A percentile compares a stretch with the other conserved stretches of the same genome.
Conservation (phyloP, 768 basidiomycete species). For the Trametes maxima region DNA sequence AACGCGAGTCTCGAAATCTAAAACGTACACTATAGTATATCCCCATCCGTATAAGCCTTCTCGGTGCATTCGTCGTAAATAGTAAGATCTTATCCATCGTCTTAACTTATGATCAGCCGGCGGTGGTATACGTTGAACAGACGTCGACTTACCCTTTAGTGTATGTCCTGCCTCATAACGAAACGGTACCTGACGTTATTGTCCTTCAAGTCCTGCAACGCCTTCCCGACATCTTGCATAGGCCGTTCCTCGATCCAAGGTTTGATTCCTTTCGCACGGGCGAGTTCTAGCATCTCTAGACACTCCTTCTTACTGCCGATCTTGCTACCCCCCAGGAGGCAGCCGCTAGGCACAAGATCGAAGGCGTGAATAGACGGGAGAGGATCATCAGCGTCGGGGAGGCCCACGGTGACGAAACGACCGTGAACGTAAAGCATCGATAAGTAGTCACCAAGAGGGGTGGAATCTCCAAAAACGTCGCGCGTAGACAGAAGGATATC, state of each 20-base stretch:
- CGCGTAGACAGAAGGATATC: slow-evolving; percentile 49
- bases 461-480: slow-evolving; percentile 25
- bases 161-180: slow-evolving; percentile 42
- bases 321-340: slow-evolving; percentile 33
- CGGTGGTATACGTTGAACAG: too few species aligned
- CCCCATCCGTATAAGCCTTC: too few species aligned
- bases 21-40: not conserved
- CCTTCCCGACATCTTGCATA: slow-evolving; percentile 51
- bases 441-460: slow-evolving; percentile 36
- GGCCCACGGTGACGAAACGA: slow-evolving; percentile 57
- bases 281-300: slow-evolving; percentile 61
- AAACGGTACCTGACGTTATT: slow-evolving; percentile 57
- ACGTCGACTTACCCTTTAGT: not conserved
- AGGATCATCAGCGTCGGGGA: slow-evolving; percentile 53
- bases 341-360: slow-evolving; percentile 34
- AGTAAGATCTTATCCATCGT: too few species aligned
- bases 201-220: slow-evolving; percentile 49
- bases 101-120: too few species aligned
- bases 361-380: slow-evolving; percentile 30
- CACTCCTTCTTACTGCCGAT: slow-evolving; percentile 63
- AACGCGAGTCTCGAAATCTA: too few species aligned
- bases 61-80: too few species aligned
- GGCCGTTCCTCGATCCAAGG: slow-evolving; percentile 46
- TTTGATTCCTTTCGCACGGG: slow-evolving; percentile 53
- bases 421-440: slow-evolving; percentile 54